A percentile compares a stretch with the other conserved stretches of the same genome.
These are phyloP conservation scores for Camptophora hylomeconis DNA, from an alignment of 2,329 filamentous ascomycete species.

Conservation along the genomic window DNA sequence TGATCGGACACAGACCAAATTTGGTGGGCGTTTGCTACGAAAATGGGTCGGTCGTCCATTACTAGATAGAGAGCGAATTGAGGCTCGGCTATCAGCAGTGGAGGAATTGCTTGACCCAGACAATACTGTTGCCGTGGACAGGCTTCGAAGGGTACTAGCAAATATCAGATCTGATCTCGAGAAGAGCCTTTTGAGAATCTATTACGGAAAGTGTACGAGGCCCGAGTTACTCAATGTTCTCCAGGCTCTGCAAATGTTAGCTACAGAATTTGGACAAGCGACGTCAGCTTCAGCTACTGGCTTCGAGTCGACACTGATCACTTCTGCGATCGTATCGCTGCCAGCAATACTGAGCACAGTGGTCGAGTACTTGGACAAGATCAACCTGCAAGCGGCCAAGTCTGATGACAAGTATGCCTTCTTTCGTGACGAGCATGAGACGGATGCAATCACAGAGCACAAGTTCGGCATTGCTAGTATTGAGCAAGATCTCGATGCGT, in stretches of 20 bases:
- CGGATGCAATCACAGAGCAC: constrained; percentile 74
- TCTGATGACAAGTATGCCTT: constrained; percentile 89
- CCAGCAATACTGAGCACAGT: constrained; percentile 65
- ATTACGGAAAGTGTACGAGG: constrained; percentile 89
- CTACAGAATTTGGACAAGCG: constrained; percentile 59
- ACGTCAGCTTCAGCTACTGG: constrained; percentile 53
- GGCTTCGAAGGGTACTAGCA: constrained; percentile 57
- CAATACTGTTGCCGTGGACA: constrained; percentile 55
- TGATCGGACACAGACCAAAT: constrained; percentile 80
- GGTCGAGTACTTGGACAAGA: constrained; percentile 63
- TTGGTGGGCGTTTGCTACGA: constrained; percentile 73
- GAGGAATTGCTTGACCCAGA: constrained; percentile 67
- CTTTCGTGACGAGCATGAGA: constrained; percentile 78
- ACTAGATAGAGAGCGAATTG: constrained; percentile 59
- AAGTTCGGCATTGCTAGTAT: constrained; percentile 86
- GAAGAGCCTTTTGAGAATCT: constrained; percentile 85
- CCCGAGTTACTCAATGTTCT: constrained; percentile 76
- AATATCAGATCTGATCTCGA: constrained; percentile 73
- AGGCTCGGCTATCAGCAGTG: constrained; percentile 70
- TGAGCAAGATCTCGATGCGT: constrained; percentile 73
- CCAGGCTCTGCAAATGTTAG: constrained; percentile 71
- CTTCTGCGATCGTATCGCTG: constrained; percentile 58
- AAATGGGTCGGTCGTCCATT: constrained; percentile 93
- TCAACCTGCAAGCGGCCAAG: constrained; percentile 71
- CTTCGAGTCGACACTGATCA: constrained; percentile 59